These are phyloP conservation scores for Mycosarcoma maydis DNA, from an alignment of 1,284 basidiomycete species.

Conservation along the genomic window DNA sequence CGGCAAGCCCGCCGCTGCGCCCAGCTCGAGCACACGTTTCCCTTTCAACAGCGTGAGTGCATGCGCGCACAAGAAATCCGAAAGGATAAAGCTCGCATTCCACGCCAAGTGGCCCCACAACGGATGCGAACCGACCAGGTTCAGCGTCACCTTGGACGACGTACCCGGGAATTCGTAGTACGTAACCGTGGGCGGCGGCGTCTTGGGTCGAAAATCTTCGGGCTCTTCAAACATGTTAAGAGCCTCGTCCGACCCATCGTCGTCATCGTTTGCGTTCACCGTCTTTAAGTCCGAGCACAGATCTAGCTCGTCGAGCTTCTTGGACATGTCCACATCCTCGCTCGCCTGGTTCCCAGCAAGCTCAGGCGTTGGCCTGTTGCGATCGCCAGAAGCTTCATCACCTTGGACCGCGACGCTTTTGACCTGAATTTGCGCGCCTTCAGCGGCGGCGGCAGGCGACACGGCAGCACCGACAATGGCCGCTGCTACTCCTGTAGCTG, in stretches of 20 bases:
- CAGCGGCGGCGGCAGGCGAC: not conserved
- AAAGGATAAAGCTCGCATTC: conserved; percentile 69
- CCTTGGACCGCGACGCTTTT: not conserved
- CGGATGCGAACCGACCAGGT: conserved; percentile 85
- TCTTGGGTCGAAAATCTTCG: conserved; percentile 58
- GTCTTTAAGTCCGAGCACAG: not conserved
- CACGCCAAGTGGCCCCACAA: conserved; percentile 91
- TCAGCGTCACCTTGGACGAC: conserved; percentile 68
- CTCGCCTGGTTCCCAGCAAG: conserved; percentile 16
- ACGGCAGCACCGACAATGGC: conserved; percentile 26
- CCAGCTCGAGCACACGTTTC: conserved; percentile 81
- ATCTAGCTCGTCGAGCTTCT: conserved; percentile 33
- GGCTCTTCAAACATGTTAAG: conserved; percentile 64
- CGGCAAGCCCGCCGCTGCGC: conserved; percentile 90
- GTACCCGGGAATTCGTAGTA: conserved; percentile 44
- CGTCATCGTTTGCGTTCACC: conserved; percentile 13
- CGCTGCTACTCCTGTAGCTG: conserved; percentile 15
- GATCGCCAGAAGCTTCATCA: not conserved
- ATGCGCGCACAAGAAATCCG: conserved; percentile 66
- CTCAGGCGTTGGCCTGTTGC: conserved; percentile 15
- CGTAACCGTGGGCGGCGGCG: conserved; percentile 58
- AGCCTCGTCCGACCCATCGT: conserved; percentile 12
- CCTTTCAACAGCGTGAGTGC: conserved; percentile 69
- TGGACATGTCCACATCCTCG: conserved; percentile 17
- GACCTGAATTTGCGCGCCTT: not conserved